Evolutionary conservation across 2,329 filamentous ascomycete genomes (phyloP).

Genomic region (Diatrype stigma): DNA sequence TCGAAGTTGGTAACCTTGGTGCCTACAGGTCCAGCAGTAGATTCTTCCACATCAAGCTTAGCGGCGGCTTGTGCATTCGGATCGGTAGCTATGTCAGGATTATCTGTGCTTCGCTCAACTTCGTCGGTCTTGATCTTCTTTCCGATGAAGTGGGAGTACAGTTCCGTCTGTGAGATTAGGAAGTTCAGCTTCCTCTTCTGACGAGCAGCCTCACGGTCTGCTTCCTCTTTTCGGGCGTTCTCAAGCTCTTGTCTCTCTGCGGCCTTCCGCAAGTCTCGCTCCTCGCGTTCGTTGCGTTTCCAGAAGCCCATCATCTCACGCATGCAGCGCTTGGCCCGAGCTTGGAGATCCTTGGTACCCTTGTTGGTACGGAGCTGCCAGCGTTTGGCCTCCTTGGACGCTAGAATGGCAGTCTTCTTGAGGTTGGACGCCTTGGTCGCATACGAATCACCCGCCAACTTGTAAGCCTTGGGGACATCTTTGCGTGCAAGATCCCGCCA

Average conservation of each 20-base stretch:
- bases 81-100: slow-evolving; percentile 63
- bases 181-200: slow-evolving; percentile 99
- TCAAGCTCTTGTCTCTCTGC: slow-evolving; percentile 96
- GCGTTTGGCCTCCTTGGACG: slow-evolving; percentile 92
- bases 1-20: slow-evolving; percentile 89
- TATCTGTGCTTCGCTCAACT: slow-evolving; percentile 84
- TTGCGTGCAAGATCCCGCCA: slow-evolving; percentile 93
- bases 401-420: slow-evolving; percentile 94
- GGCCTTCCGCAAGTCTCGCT: slow-evolving; percentile 87
- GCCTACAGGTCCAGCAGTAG: slow-evolving; percentile 51
- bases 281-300: slow-evolving; percentile 97
- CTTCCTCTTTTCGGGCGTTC: slow-evolving; percentile 93
- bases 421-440: slow-evolving; percentile 89
- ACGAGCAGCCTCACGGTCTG: slow-evolving; percentile 92
- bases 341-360: slow-evolving; percentile 95
- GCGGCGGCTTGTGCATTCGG: slow-evolving; percentile 38
- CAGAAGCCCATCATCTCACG: slow-evolving; percentile 99
- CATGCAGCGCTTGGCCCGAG: slow-evolving; percentile 96
- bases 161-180: slow-evolving; percentile 95
- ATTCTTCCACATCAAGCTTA: slow-evolving; percentile 47
- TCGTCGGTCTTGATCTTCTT: slow-evolving; percentile 99
- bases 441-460: slow-evolving; percentile 81
- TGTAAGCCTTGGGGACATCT: slow-evolving; percentile 87
- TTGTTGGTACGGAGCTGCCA: slow-evolving; percentile 99
- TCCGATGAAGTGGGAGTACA: slow-evolving; percentile 99